phyloP scores from a whole-genome alignment of 345 rosid species.

The Eucalyptus melliodora region DNA sequence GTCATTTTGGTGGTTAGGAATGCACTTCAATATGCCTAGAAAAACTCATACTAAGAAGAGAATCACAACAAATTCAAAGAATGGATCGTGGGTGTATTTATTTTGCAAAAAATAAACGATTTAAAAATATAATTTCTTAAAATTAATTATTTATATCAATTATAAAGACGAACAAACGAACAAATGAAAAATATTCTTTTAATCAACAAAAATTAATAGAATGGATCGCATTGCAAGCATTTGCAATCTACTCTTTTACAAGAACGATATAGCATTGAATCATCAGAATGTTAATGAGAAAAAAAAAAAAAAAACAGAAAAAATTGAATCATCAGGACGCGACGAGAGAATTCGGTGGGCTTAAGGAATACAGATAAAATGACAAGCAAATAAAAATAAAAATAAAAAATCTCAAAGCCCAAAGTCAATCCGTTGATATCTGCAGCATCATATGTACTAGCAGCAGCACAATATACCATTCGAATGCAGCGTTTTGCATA shows the following conservation, averaged over 20 bases:
- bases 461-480: not conserved
- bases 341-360: not conserved
- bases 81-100: accelerated
- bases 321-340: not conserved
- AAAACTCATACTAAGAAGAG: not conserved
- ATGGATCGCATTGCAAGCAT: not conserved
- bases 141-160: accelerated
- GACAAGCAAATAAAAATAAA: not conserved
- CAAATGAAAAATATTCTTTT: accelerated
- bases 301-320: not conserved
- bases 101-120: not conserved
- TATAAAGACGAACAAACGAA: not conserved
- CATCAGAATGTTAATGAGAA: not conserved
- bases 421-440: not conserved
- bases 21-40: not conserved
- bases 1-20: not conserved
- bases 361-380: not conserved
- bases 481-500: not conserved
- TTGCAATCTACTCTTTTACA: not conserved
- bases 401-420: not conserved
- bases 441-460: not conserved
- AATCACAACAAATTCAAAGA: not conserved
- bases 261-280: not conserved
- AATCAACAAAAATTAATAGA: not conserved
- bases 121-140: not conserved